These are phyloP conservation scores for Pogostemon cablin DNA, from an alignment of 257 asterid species.

Conservation along the genomic window DNA sequence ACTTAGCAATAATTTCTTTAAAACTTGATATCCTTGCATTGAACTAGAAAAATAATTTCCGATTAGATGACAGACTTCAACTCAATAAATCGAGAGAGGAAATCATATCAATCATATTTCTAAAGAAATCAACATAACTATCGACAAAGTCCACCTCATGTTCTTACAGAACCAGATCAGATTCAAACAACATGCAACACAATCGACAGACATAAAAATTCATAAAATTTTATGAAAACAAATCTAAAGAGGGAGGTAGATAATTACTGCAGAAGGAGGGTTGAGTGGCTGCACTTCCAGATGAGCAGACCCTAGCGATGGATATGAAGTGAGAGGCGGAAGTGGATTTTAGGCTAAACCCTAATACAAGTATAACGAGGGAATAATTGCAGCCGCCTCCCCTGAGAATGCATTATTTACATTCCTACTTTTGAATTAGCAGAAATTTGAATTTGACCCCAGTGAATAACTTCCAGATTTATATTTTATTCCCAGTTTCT, in stretches of 20 bases:
- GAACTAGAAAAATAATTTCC: too few relatives aligned
- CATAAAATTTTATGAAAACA: neutral
- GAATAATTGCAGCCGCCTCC: neutral
- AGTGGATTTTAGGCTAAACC: slow-evolving; percentile 16
- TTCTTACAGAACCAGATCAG: neutral
- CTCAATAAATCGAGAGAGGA: too few relatives aligned
- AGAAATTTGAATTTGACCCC: neutral
- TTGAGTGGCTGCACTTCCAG: neutral
- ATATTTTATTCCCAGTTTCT: neutral
- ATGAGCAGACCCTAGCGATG: neutral
- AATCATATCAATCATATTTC: too few relatives aligned
- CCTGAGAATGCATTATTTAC: neutral
- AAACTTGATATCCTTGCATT: too few relatives aligned
- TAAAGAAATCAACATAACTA: neutral
- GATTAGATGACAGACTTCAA: too few relatives aligned
- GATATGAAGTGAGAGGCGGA: slow-evolving; percentile 21
- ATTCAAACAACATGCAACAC: neutral
- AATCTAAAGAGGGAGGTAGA: slow-evolving; percentile 1
- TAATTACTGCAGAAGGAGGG: neutral
- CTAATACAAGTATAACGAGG: slow-evolving; percentile 4
- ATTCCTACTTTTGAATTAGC: neutral
- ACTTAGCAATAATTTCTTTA: too few relatives aligned
- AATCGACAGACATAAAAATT: neutral
- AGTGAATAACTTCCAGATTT: neutral
- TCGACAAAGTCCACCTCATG: neutral